These are phyloP conservation scores for Cytospora chrysosperma DNA, from an alignment of 2,329 filamentous ascomycete species.

Conservation along the genomic window DNA sequence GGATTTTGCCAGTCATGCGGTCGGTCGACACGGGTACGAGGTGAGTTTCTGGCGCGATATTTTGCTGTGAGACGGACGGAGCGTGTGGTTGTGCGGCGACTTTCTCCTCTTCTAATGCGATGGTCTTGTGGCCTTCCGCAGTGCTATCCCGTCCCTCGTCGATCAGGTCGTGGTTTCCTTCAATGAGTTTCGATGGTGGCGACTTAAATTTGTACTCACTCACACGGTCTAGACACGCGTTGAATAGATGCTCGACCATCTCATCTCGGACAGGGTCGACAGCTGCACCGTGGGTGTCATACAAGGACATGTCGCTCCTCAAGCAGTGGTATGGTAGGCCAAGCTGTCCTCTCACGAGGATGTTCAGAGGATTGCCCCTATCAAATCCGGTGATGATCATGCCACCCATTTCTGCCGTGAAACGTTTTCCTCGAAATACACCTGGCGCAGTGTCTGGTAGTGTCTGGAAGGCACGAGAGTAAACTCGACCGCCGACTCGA, in stretches of 20 bases:
- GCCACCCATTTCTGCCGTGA: conserved; percentile 93
- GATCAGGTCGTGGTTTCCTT: conserved; percentile 80
- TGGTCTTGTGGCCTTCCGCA: conserved; percentile 67
- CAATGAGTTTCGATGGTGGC: conserved; percentile 66
- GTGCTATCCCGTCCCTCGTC: conserved; percentile 77
- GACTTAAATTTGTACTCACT: conserved; percentile 85
- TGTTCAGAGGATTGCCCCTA: conserved; percentile 88
- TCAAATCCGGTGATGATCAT: conserved; percentile 99
- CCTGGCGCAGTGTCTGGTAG: conserved; percentile 40
- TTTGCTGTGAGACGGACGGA: conserved; percentile 53
- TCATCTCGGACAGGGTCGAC: conserved; percentile 78
- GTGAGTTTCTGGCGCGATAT: conserved; percentile 52
- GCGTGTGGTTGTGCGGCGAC: conserved; percentile 59
- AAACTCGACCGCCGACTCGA: conserved; percentile 87
- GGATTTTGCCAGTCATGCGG: conserved; percentile 69
- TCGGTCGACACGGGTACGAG: conserved; percentile 65
- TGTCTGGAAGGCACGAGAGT: conserved; percentile 70
- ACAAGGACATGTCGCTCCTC: conserved; percentile 78
- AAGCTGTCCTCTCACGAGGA: conserved; percentile 86
- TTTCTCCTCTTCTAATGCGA: conserved; percentile 71
- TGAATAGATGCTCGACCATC: conserved; percentile 88
- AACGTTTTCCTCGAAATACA: conserved; percentile 54
- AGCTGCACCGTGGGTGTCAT: conserved; percentile 76
- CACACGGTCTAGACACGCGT: conserved; percentile 88
- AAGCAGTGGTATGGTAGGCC: conserved; percentile 83